Evolutionary conservation across 352 stramenopile genomes (phyloP), one percentile per base, ranked within the genome.

Genomic region (Globisporangium echinulatum): DNA sequence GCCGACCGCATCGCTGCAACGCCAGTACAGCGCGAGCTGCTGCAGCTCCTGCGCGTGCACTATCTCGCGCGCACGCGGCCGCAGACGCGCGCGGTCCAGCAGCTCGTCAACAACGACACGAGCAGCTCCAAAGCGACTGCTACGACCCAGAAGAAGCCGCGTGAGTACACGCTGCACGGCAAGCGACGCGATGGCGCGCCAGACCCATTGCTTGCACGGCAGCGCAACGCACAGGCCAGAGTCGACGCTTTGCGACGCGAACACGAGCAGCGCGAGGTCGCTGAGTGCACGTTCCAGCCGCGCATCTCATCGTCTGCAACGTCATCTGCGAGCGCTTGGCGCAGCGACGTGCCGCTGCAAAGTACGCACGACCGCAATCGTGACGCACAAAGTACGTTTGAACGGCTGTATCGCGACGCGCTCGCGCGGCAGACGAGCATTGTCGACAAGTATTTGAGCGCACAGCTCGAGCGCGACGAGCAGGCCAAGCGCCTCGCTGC

Each of bases 261-360:
- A 5, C 76, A 85, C 57, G 49, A 70, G 17, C 47, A 70, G 9
- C 44, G 70, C 14, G 77, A 85, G 42, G 38, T 85, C 5, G 67
- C 72, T 14, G 66, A 81, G 36, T 88, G 77, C 52, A 88, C 77
- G 5, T 87, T 87, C 60, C 72, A 74, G 19, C 77, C 77, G 17
- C 58, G 36, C 0, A 74, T 83, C 49, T 71, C 25, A 7, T 33
- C 25, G 25, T 33, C 25, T 33, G 11, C 19, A 7, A 25, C 49
- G 25, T 13, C 17, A 33, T 33, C 25, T 33, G 25, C 25, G 25
- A 33, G 25, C 40, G 40, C 40, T 44, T 56, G 57, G 49, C 52
- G 40, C 40, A 56, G 57, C 38, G 25, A 62, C 8, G 17, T 62
- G 19, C 46, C 33, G 13, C 52, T 59, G 47, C 47, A 61, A 61